These are phyloP conservation scores for Paecilomyces dactylethromorphus DNA, from an alignment of 2,329 filamentous ascomycete species.

Conservation along the genomic window DNA sequence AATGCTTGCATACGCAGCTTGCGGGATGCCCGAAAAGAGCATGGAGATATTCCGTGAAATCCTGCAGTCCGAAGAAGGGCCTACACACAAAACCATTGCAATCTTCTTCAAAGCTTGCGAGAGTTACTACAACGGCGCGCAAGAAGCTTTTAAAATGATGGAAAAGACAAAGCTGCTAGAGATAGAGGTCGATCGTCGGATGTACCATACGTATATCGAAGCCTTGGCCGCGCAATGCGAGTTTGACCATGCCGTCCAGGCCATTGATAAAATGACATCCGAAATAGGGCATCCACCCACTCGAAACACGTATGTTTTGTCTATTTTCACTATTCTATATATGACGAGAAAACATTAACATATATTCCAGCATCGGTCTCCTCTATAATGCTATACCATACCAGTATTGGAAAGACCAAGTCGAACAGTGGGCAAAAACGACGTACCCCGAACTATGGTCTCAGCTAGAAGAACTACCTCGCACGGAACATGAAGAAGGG, in stretches of 20 bases:
- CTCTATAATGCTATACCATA: slow-evolving; percentile 68
- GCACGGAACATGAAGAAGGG: slow-evolving; percentile 28
- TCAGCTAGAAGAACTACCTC: slow-evolving; percentile 47
- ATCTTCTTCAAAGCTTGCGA: slow-evolving; percentile 78
- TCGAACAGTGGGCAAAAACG: slow-evolving; percentile 67
- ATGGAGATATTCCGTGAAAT: slow-evolving; percentile 81
- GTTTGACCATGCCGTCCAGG: slow-evolving; percentile 59
- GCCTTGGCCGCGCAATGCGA: slow-evolving; percentile 68
- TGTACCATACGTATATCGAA: slow-evolving; percentile 72
- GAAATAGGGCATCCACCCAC: slow-evolving; percentile 63
- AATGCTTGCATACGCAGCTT: slow-evolving; percentile 76
- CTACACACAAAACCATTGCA: slow-evolving; percentile 71
- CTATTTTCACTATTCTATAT: too few species aligned
- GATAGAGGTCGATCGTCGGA: slow-evolving; percentile 64
- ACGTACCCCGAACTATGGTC: slow-evolving; percentile 65
- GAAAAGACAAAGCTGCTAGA: slow-evolving; percentile 61
- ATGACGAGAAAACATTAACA: slow-evolving; percentile 6
- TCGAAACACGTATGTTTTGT: slow-evolving; percentile 58
- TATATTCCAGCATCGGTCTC: slow-evolving; percentile 56
- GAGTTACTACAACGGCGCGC: slow-evolving; percentile 37
- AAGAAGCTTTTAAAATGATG: slow-evolving; percentile 48
- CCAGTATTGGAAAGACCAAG: slow-evolving; percentile 58
- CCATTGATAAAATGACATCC: slow-evolving; percentile 61
- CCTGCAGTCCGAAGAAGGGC: slow-evolving; percentile 75
- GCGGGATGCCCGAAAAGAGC: slow-evolving; percentile 59